These are phyloP conservation scores for Coleophoma crateriformis DNA, from an alignment of 2,329 filamentous ascomycete genomes.

Conservation along the genomic window DNA sequence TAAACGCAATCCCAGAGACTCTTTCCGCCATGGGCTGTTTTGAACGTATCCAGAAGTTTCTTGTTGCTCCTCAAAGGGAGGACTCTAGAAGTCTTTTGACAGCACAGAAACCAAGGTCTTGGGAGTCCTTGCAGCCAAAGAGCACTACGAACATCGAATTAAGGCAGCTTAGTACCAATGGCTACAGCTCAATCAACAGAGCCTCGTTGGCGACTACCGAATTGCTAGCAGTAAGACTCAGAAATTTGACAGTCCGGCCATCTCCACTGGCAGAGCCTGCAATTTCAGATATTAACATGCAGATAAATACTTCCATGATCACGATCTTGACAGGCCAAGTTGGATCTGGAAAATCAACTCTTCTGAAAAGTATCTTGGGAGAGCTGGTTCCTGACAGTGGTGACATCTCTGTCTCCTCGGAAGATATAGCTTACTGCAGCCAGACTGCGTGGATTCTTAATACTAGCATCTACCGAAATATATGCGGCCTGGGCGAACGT, in stretches of 20 bases:
- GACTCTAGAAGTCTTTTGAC: not conserved
- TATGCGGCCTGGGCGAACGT: conserved; percentile 23
- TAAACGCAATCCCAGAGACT: not conserved
- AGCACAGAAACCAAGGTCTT: not conserved
- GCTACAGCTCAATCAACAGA: not conserved
- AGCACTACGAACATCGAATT: not conserved
- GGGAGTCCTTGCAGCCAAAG: not conserved
- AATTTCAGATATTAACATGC: not conserved
- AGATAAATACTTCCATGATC: not conserved
- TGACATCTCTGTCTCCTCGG: not conserved
- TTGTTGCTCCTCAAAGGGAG: not conserved
- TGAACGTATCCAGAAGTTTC: not conserved
- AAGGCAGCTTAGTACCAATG: not conserved
- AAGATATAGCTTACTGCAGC: conserved; percentile 32
- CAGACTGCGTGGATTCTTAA: conserved; percentile 36
- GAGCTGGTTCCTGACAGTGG: conserved; percentile 19
- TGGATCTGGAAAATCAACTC: conserved; percentile 45
- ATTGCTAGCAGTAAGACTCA: not conserved
- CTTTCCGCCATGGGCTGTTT: not conserved
- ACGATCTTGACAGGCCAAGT: conserved; percentile 29
- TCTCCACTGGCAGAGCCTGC: not conserved
- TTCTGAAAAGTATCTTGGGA: conserved; percentile 39
- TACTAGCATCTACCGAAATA: conserved; percentile 31
- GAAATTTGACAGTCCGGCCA: not conserved
- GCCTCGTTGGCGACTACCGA: not conserved